Conservation (phyloP, 1,284 basidiomycete species). For the Fomitiporia mediterranea region DNA sequence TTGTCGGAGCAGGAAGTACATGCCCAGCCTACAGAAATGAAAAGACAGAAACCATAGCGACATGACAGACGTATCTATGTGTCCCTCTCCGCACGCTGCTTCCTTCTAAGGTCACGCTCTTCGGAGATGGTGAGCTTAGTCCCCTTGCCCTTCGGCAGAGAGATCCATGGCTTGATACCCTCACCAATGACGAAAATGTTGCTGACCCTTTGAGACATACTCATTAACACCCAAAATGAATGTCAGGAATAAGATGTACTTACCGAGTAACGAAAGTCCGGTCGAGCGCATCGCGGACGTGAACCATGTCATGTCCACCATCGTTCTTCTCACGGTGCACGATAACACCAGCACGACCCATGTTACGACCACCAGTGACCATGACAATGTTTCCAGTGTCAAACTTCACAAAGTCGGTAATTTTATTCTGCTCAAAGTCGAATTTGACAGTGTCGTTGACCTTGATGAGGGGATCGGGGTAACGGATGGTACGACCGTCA, state of each 20-base stretch:
- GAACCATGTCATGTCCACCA: constrained; percentile 97
- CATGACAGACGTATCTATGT: constrained; percentile 29
- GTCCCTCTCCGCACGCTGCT: constrained; percentile 52
- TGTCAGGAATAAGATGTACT: constrained; percentile 28
- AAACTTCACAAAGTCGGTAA: constrained; percentile 92
- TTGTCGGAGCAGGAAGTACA: constrained; percentile 10
- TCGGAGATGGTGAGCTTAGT: constrained; percentile 89
- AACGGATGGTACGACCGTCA: constrained; percentile 99
- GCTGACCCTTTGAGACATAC: constrained; percentile 59
- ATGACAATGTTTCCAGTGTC: constrained; percentile 98
- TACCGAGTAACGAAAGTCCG: constrained; percentile 94
- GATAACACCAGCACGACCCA: constrained; percentile 97
- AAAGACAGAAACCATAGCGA: constrained; percentile 11
- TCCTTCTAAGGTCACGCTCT: constrained; percentile 79
- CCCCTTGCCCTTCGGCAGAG: constrained; percentile 97
- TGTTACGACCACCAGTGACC: constrained; percentile 99
- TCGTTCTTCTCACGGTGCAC: constrained; percentile 95
- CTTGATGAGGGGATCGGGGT: constrained; percentile 94
- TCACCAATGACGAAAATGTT: constrained; percentile 99
- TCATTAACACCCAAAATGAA: constrained; percentile 4
- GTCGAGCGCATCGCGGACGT: constrained; percentile 94
- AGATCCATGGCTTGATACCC: constrained; percentile 94
- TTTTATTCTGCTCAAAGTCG: constrained; percentile 94
- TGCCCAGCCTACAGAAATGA: constrained; percentile 13
- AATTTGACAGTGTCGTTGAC: constrained; percentile 99